Evolutionary conservation across 176 grass and related monocot species (phyloP).

Genomic region (Oryza australiensis): DNA sequence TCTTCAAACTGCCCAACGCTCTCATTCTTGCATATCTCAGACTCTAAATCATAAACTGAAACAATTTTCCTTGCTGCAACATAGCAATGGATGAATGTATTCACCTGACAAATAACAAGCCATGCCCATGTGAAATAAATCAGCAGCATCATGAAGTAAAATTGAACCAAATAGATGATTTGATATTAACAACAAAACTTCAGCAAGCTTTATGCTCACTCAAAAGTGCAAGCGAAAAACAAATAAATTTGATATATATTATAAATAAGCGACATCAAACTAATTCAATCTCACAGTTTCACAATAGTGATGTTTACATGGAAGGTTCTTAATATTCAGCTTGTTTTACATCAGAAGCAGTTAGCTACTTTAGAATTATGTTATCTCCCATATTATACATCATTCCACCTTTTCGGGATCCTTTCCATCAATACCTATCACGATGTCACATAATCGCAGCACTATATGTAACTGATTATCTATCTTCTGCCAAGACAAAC

Average conservation of each 20-base stretch:
- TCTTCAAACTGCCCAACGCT: constrained; percentile 76
- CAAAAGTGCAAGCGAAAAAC: not conserved
- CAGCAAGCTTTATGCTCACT: not conserved
- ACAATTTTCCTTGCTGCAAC: constrained; percentile 68
- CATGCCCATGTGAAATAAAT: constrained; percentile 32
- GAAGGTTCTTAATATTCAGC: not conserved
- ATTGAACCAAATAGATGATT: constrained; percentile 20
- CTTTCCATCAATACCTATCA: constrained; percentile 17
- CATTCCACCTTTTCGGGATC: not conserved
- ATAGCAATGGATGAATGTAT: constrained; percentile 87
- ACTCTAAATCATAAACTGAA: constrained; percentile 78
- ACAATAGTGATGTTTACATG: constrained; percentile 21
- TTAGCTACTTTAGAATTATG: not conserved
- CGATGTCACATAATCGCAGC: not conserved
- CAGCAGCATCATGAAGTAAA: constrained; percentile 19
- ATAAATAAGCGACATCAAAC: constrained; percentile 10
- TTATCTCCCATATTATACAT: not conserved
- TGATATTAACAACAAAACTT: constrained; percentile 28
- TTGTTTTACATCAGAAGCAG: not conserved
- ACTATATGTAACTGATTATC: not conserved
- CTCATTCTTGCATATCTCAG: constrained; percentile 87
- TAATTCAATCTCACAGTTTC: not conserved
- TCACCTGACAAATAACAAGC: constrained; percentile 64
- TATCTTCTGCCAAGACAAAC: not conserved
- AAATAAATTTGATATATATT: not conserved